These are phyloP conservation scores for Fraxinus quadrangulata DNA, from an alignment of 257 asterid genomes.

Conservation along the genomic window DNA sequence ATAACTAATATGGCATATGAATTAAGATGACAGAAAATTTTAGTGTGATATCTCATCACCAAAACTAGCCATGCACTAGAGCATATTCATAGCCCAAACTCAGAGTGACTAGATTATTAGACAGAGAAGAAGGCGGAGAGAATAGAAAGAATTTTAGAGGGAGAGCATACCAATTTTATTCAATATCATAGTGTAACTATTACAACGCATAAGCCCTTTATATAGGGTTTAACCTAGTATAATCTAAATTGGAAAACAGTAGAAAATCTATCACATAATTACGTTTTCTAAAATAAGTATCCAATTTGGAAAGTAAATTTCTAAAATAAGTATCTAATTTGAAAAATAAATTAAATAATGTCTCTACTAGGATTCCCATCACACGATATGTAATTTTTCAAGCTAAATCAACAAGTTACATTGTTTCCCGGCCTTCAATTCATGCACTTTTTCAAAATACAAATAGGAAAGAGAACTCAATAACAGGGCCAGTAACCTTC, in stretches of 20 bases:
- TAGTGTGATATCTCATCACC: background rate
- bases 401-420: background rate
- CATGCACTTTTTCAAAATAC: background rate
- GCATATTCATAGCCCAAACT: background rate
- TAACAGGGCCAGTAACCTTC: conserved; percentile 42
- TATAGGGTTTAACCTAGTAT: too few species aligned
- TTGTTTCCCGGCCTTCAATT: background rate
- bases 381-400: background rate
- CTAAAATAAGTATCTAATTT: too few species aligned
- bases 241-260: too few species aligned
- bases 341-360: too few species aligned
- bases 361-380: background rate
- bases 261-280: too few species aligned
- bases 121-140: background rate
- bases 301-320: too few species aligned
- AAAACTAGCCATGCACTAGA: too few species aligned
- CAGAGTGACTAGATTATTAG: background rate
- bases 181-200: too few species aligned
- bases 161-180: too few species aligned
- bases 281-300: too few species aligned
- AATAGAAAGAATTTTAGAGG: too few species aligned
- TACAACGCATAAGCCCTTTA: too few species aligned
- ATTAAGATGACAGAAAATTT: background rate
- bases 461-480: background rate
- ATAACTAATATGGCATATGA: background rate